Conservation (phyloP, 2,329 filamentous ascomycete species). For the Mollisiaceae sp. region DNA sequence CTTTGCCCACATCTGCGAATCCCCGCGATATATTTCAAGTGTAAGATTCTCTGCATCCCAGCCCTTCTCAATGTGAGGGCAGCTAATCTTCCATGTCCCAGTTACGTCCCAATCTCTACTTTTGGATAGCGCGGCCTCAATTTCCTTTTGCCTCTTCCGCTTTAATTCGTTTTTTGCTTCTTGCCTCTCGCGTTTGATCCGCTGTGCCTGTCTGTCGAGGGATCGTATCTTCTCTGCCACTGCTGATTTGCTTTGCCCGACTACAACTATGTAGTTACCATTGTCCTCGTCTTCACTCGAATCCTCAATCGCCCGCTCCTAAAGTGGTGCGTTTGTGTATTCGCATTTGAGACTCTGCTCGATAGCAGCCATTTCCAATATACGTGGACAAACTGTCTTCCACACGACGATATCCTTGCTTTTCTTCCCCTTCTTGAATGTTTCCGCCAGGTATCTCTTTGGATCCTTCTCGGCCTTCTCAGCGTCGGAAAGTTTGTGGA, state of each 20-base stretch:
- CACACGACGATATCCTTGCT: neutral
- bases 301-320: neutral
- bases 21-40: neutral
- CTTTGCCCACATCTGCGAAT: neutral
- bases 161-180: neutral
- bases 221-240: neutral
- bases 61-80: neutral
- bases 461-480: neutral
- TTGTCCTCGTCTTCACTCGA: neutral
- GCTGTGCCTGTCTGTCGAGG: neutral
- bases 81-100: slow-evolving; percentile 7
- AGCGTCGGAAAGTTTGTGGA: neutral
- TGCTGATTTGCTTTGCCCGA: neutral
- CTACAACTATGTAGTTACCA: neutral
- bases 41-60: neutral
- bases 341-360: neutral
- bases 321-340: neutral
- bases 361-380: neutral
- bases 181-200: neutral
- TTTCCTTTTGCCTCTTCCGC: neutral
- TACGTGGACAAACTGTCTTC: neutral
- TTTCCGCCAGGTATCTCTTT: neutral
- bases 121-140: neutral
- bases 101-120: neutral
- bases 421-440: neutral